Evolutionary conservation across 169 alveolate species (phyloP), one percentile per base, ranked within the genome.

Genomic region (Eimeria necatrix): DNA sequence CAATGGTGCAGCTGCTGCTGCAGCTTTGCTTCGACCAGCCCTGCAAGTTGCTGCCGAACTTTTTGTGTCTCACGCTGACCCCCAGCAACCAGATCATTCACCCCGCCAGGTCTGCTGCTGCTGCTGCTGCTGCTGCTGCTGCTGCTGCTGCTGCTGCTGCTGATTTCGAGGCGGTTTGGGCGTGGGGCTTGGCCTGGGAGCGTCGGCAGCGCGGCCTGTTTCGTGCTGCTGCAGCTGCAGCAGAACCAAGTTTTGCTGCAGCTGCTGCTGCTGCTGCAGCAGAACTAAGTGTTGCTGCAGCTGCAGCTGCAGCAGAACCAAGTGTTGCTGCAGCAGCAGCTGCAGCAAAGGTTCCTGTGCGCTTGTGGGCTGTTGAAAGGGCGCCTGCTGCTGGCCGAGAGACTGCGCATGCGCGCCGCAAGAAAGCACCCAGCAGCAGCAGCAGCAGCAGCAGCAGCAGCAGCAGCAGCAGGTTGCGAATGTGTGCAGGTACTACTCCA

Each of bases 51-150:
- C 64, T 94, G 53, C 95, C 95, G 60, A 91, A 94, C 87, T 94
- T 94, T 76, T 26, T 90, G 16, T 20, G 85, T 60, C 32, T 94
- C 48, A 91, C 95, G 61, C 85, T 94, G 64, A 94, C 86, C 81
- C 96, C 96, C 59, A 68, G 94, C 85, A 94, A 94, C 74, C 96
- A 94, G 48, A 94, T 94, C 88, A 94, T 94, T 18, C 96, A 94
- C 20, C 96, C 96, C 60, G 96, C 95, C 32, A 71, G 95, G 96
- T 94, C 26, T 46, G 95, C 41, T 32, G 41, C 41, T 32, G 41
- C 41, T 32, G 41, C 41, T 32, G 41, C 41, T 32, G 41, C 41
- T 32, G 41, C 41, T 32, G 41, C 41, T 32, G 41, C 41, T 32
- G 41, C 41, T 32, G 41, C 41, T 32, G 41, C 41, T 32, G 41